Evolutionary conservation across 352 stramenopile genomes (phyloP), one percentile per base, ranked within the genome.

Genomic region (Phytophthora melonis): DNA sequence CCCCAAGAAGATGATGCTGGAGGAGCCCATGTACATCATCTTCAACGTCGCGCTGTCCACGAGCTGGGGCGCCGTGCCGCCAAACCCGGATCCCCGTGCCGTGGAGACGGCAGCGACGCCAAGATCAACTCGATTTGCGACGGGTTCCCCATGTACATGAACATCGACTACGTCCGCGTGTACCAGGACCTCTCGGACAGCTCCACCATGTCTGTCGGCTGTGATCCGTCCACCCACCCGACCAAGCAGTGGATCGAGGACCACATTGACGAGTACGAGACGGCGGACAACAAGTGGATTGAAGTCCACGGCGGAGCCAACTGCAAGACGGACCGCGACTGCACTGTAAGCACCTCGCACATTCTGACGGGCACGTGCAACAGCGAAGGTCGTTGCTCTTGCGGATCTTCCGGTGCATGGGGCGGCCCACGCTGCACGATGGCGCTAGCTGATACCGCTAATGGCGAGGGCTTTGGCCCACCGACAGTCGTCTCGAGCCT

Each of bases 21-120:
- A 92, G 65, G 84, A 92, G 58, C 84, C 84, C 19, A 82, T 88
- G 68, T 91, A 90, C 72, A 66, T 92, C 30, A 92, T 92, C 55
- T 86, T 92, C 54, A 92, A 92, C 68, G 83, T 92, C 11, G 85
- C 85, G 3, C 63, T 92, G 0, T 86, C 83, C 0, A 83, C 75
- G 1, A 82, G 75, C 36, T 92, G 84, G 84, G 79, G 79, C 18
- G 34, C 80, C 0, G 65, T 27, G 19, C 83, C 83, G 30, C 83
- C 83, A 30, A 90, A 90, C 56, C 77, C 30, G 76, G 81, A 1
- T 53, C 62, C 16, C 65, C 78, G 9, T 86, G 83, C 39, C 70
- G 72, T 9, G 74, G 79, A 1, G 70, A 79, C 53, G 77, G 76
- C 11, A 69, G 55, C 9, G 66, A 83, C 52, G 66, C 68, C 23